Percentiles rank a stretch among this genome's conserved stretches.
Evolutionary conservation across 371 early-diverging fungal species (phyloP).

Genomic region (Mucor sp.): DNA sequence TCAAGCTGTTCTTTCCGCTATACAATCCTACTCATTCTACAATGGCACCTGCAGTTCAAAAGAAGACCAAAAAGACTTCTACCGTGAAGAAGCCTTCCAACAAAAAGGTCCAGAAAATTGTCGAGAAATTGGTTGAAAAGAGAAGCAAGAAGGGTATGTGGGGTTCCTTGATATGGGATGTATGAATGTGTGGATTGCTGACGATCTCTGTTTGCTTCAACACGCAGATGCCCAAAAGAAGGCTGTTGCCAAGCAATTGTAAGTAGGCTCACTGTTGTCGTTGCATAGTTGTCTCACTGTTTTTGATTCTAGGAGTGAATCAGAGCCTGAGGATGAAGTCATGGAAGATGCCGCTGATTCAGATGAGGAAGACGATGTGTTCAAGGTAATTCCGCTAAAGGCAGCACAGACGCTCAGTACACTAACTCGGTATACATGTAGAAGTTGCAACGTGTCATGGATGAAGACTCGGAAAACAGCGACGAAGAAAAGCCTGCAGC

Average conservation of each 20-base stretch:
- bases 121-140: slow-evolving; percentile 1
- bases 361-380: slow-evolving; percentile 10
- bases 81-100: not conserved
- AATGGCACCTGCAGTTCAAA: slow-evolving; percentile 13
- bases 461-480: slow-evolving; percentile 33
- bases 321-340: slow-evolving; percentile 8
- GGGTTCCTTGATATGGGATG: not conserved
- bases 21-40: not conserved
- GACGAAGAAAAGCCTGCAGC: not conserved
- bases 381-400: not conserved
- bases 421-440: not conserved
- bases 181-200: not conserved
- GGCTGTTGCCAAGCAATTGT: slow-evolving; percentile 6
- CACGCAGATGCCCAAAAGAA: not conserved
- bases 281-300: not conserved
- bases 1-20: not conserved
- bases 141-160: not conserved
- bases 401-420: not conserved
- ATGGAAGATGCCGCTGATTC: slow-evolving; percentile 12
- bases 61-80: slow-evolving; percentile 6
- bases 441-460: slow-evolving; percentile 31
- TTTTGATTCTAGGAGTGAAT: not conserved
- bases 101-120: slow-evolving; percentile 11
- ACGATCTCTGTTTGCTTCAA: not conserved
- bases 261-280: not conserved